Conservation (phyloP, 805 yeast species). For the Nadsonia fulvescens region DNA sequence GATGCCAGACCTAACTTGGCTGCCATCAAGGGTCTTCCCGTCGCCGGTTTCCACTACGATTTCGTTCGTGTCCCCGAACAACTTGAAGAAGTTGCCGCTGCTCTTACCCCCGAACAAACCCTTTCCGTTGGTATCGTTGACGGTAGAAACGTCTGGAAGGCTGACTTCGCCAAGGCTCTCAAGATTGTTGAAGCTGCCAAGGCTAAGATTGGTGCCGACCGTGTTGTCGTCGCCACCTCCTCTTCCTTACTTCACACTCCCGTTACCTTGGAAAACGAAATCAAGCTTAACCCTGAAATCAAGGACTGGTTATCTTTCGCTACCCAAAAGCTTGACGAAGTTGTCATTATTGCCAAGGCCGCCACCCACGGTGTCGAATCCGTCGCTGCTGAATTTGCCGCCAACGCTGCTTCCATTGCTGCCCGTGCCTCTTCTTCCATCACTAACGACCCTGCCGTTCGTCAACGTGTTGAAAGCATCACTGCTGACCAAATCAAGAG, state of each 20-base stretch:
- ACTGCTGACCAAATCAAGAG: constrained; percentile 59
- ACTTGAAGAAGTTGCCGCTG: constrained; percentile 60
- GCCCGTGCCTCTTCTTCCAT: constrained; percentile 74
- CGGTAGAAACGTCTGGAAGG: constrained; percentile 99
- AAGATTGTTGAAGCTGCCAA: constrained; percentile 68
- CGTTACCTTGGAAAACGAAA: constrained; percentile 84
- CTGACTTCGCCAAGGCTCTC: constrained; percentile 78
- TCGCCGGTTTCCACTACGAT: constrained; percentile 91
- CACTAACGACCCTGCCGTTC: constrained; percentile 84
- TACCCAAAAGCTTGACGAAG: constrained; percentile 86
- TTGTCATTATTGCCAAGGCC: constrained; percentile 78
- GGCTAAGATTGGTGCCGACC: constrained; percentile 54
- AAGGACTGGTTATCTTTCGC: constrained; percentile 98
- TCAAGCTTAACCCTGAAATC: constrained; percentile 75
- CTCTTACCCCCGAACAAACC: constrained; percentile 51
- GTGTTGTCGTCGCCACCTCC: constrained; percentile 78
- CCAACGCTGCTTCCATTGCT: constrained; percentile 71
- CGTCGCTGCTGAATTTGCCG: constrained; percentile 59
- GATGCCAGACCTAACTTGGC: constrained; percentile 91
- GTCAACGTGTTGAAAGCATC: constrained; percentile 58
- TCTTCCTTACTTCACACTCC: constrained; percentile 97
- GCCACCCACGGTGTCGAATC: constrained; percentile 52
- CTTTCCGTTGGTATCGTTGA: constrained; percentile 94
- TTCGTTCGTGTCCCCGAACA: constrained; percentile 93
- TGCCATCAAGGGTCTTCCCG: constrained; percentile 81